Evolutionary conservation across 192 early-diverging fungal species (phyloP).

Genomic region (Rhizoclosmatium sp.): DNA sequence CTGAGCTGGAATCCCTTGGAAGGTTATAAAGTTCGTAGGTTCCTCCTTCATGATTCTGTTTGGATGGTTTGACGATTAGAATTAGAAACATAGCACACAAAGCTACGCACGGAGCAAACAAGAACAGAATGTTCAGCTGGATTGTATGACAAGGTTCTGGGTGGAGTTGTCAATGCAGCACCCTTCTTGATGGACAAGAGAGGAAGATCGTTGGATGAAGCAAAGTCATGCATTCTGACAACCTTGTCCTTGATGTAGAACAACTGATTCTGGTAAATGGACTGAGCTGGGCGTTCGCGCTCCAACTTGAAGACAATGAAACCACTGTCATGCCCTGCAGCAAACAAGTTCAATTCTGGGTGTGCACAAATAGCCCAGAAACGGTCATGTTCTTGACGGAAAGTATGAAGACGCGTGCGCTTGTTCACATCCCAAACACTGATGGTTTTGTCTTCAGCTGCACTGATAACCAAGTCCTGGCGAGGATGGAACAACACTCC

Average conservation of each 20-base stretch:
- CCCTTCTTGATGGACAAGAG: constrained; percentile 78
- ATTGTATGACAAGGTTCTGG: constrained; percentile 90
- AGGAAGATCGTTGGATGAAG: constrained; percentile 77
- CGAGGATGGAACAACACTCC: constrained; percentile 95
- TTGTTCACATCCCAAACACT: constrained; percentile 98
- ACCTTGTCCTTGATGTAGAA: constrained; percentile 91
- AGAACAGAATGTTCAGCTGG: constrained; percentile 92
- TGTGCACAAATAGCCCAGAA: constrained; percentile 98
- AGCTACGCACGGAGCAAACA: constrained; percentile 71
- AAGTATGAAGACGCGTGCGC: constrained; percentile 93
- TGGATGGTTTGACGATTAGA: background rate
- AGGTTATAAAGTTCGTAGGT: constrained; percentile 89
- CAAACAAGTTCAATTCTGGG: constrained; percentile 98
- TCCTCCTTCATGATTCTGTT: constrained; percentile 82
- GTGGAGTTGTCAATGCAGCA: constrained; percentile 72
- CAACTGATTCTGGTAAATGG: constrained; percentile 82
- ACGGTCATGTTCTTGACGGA: constrained; percentile 95
- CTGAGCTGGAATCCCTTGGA: constrained; percentile 72
- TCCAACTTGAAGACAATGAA: constrained; percentile 99
- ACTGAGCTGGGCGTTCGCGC: constrained; percentile 92
- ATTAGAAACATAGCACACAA: background rate
- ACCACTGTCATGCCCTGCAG: constrained; percentile 97
- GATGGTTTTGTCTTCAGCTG: constrained; percentile 97
- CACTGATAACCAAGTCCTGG: constrained; percentile 92
- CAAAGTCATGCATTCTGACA: constrained; percentile 84